These are phyloP conservation scores for Nemania serpens DNA, from an alignment of 2,329 filamentous ascomycete genomes.

Conservation along the genomic window DNA sequence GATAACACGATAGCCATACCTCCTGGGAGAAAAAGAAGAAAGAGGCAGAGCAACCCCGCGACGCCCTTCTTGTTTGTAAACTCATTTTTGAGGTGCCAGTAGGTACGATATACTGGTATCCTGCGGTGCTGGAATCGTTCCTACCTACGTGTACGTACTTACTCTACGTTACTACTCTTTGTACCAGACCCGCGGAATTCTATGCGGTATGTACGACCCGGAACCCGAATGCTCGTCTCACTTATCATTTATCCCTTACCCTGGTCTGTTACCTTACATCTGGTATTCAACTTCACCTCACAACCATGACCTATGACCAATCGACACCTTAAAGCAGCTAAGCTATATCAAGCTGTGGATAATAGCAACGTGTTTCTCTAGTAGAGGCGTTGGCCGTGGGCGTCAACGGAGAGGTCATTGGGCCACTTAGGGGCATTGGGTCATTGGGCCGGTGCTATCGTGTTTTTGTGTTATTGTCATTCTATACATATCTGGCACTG, in stretches of 20 bases:
- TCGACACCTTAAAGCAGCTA: not conserved
- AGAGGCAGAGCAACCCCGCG: not conserved
- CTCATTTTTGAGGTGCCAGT: constrained; percentile 1
- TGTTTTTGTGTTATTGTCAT: constrained; percentile 1
- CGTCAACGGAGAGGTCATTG: not conserved
- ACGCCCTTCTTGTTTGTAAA: not conserved
- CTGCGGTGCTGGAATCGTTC: not conserved
- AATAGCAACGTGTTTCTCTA: not conserved
- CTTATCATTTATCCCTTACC: not conserved
- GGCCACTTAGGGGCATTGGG: not conserved
- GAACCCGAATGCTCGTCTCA: not conserved
- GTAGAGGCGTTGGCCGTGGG: not conserved
- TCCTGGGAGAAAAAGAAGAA: not conserved
- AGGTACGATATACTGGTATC: not conserved
- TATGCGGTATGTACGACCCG: constrained; percentile 25
- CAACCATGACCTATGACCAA: not conserved
- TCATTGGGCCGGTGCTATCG: not conserved
- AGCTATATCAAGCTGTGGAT: not conserved
- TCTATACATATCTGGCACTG: not conserved
- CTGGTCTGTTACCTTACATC: too few relatives aligned
- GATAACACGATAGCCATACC: constrained; percentile 18
- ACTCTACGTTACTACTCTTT: too few relatives aligned
- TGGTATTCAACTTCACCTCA: too few relatives aligned
- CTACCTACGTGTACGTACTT: not conserved
- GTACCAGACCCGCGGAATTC: constrained; percentile 11